Evolutionary conservation across 306 rosid species (phyloP).

Genomic region (Macrotyloma uniflorum): DNA sequence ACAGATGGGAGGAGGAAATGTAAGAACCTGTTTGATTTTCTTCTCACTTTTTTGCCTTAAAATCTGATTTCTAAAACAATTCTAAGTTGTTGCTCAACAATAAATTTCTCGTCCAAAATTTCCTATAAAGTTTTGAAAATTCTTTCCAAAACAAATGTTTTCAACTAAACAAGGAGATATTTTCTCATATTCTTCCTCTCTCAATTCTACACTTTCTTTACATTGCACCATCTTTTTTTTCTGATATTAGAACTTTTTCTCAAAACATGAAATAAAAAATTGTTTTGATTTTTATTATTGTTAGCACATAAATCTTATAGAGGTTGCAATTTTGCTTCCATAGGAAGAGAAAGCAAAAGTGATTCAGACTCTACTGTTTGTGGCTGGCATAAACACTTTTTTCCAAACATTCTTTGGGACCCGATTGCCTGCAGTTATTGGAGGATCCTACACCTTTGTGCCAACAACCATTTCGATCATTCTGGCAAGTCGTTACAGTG

Average conservation of each 20-base stretch:
- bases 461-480: conserved; percentile 94
- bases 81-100: background rate
- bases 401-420: conserved; percentile 85
- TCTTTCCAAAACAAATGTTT: background rate
- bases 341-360: conserved; percentile 95
- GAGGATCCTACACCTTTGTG: conserved; percentile 87
- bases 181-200: background rate
- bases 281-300: conserved; percentile 8
- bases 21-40: conserved; percentile 42
- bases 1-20: conserved; percentile 98
- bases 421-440: conserved; percentile 92
- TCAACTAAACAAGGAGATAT: background rate
- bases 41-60: background rate
- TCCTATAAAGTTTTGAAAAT: too few relatives aligned
- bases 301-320: conserved; percentile 34
- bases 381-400: conserved; percentile 86
- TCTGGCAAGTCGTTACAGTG: conserved; percentile 88
- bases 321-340: conserved; percentile 20
- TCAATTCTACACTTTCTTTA: background rate
- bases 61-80: background rate
- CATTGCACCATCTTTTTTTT: background rate
- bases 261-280: too few relatives aligned
- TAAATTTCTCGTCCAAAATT: too few relatives aligned
- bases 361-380: conserved; percentile 84
- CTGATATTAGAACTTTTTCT: too few relatives aligned